Base-by-base conservation (phyloP, 495 filamentous ascomycete species). In the Staphylotrichum tortipilum region DNA sequence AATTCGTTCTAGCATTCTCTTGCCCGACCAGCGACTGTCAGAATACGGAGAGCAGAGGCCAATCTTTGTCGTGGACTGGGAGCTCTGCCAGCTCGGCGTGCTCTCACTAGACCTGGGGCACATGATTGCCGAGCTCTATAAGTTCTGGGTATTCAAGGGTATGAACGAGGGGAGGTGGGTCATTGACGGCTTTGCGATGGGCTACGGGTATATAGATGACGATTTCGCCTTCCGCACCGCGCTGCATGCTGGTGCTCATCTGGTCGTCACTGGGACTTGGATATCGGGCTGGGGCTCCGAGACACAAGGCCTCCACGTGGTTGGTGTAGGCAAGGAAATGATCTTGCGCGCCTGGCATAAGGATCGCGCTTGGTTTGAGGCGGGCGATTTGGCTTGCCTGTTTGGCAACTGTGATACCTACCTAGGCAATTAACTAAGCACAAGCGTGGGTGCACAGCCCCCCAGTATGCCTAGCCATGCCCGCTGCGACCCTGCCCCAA, bases 41-140 rank as follows among this genome's bases (percentile, higher is more conserved):
- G 17, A 40, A 57, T 6, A 67, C 4, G 55, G 34, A 10, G 19
- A n/a, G n/a, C n/a, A 38, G 12, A 47, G 38, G 3, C 38, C 50
- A n/a, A 34, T 68, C 33, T 61, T 61, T 38, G 55, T 81, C 21
- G 67, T 77, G n/a, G 78, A 83, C 60, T 81, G 78, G 79, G 78
- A 82, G 55, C 53, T 78, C 29, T 55, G 64, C 40, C 75, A 79
- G 11, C 54, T 77, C 19, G 71, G 70, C 7, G 55, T 62, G 35
- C 68, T 65, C 1, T 69, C 76, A 1, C 65, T 78, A 19, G 80
- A 83, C 54, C 56, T 82, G 1, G 79, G 76, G 2, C 76, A 79
- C 54, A 64, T 84, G 44, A 65, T 77, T 9, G 69, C 70, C 29
- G 80, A 83, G 54, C 58, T 84, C 4, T 84, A 78, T 49, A 68